Conservation (phyloP, 768 basidiomycete species). For the Amanita fuliginea region DNA sequence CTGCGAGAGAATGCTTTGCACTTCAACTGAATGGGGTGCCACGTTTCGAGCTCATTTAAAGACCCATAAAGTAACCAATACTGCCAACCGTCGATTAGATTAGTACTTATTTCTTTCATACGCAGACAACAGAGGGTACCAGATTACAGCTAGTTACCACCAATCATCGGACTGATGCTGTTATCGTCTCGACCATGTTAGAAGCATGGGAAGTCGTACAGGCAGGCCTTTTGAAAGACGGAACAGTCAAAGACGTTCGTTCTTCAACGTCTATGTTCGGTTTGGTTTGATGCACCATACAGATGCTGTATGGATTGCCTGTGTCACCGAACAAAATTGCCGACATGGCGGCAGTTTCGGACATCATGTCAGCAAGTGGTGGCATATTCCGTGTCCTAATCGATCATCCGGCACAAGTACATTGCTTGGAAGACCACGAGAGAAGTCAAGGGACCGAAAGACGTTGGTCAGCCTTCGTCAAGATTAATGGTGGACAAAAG, state of each 20-base stretch:
- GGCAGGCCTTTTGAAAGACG: conserved; percentile 58
- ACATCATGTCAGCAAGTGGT: conserved; percentile 41
- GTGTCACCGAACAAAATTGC: conserved; percentile 58
- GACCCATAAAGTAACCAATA: conserved; percentile 54
- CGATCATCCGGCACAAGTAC: conserved; percentile 67
- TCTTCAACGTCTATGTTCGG: conserved; percentile 4
- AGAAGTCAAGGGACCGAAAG: conserved; percentile 22
- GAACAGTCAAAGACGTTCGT: conserved; percentile 67
- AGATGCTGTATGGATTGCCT: conserved; percentile 81
- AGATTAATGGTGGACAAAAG: conserved; percentile 72
- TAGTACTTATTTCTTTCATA: conserved; percentile 5
- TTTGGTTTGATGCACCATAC: conserved; percentile 1
- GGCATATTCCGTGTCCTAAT: conserved; percentile 58
- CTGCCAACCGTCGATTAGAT: background rate
- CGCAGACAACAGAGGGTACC: conserved; percentile 66
- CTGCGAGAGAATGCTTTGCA: conserved; percentile 61
- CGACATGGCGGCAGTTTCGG: conserved; percentile 52
- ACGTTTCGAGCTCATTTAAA: conserved; percentile 78
- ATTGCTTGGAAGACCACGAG: conserved; percentile 53
- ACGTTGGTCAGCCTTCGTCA: conserved; percentile 72
- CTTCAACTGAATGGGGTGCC: conserved; percentile 55
- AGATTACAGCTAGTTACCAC: conserved; percentile 52
- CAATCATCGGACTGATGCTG: conserved; percentile 42
- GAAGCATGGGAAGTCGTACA: conserved; percentile 71
- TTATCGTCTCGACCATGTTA: conserved; percentile 75